Base-by-base conservation (phyloP, 2,329 filamentous ascomycete species). In the Trichoderma arundinaceum region DNA sequence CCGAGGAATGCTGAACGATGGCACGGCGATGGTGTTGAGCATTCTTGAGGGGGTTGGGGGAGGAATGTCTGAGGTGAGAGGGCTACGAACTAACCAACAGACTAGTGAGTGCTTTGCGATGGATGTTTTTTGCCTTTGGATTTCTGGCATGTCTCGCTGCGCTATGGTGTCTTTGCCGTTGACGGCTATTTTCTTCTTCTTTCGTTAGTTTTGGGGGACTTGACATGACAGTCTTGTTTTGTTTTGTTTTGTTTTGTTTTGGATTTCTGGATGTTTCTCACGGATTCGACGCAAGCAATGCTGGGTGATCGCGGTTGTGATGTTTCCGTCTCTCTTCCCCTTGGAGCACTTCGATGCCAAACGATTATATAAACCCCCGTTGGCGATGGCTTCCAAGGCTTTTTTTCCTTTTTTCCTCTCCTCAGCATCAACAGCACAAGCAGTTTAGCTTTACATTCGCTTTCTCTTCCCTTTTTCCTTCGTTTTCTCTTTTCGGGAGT, bases 401-500 rank as follows among this genome's bases (percentile, higher is more conserved):
- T 48, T 35, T n/a, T n/a, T n/a, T n/a, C n/a, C 44, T 64, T 64
- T 35, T 68, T 49, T 4, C 13, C 22, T 35, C 28, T 19, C 10
- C 10, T 54, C 61, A 49, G 13, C 52, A 64, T 57, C 52, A 28
- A n/a, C 53, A 57, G 7, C 32, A 38, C 33, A 33, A 33, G 41
- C 44, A 35, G 8, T 17, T 46, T 17, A 53, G 48, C 48, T 57
- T 49, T 13, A 64, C 61, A 64, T 44, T 65, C 62, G 62, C 62
- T 65, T 64, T 41, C 35, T 33, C 22, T 28, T 44, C 33, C 44
- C 19, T 39, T 38, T 43, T 4, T 12, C 22, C 13, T 38, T 38
- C 28, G 39, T 22, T 33, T 33, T 10, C 39, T 41, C 22, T 13
- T 22, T 32, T 32, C n/a, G 32, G 17, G 38, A 58, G 41, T 58